Conservation (phyloP, 2,329 filamentous ascomycete species). For the Pseudocercospora pini-densiflorae region DNA sequence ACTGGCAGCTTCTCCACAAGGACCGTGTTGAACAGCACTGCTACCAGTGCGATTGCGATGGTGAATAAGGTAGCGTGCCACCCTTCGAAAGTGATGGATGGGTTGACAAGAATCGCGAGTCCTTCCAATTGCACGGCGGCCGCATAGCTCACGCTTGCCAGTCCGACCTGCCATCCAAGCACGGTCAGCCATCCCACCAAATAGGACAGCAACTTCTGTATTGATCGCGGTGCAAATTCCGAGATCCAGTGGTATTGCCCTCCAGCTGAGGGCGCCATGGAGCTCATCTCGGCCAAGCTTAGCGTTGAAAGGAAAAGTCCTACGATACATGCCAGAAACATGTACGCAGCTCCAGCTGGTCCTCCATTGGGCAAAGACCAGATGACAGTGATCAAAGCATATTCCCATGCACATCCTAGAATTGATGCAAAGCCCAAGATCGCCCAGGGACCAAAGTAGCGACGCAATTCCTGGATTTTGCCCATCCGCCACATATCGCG, state of each 20-base stretch:
- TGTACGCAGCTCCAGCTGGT: constrained; percentile 30
- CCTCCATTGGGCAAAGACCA: constrained; percentile 31
- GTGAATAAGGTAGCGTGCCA: constrained; percentile 52
- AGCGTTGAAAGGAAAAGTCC: constrained; percentile 21
- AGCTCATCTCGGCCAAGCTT: constrained; percentile 28
- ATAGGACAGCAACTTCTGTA: constrained; percentile 48
- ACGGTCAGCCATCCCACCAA: constrained; percentile 47
- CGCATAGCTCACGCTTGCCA: constrained; percentile 48
- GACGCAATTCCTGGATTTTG: constrained; percentile 24
- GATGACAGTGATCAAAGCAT: constrained; percentile 18
- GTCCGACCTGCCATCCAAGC: constrained; percentile 43
- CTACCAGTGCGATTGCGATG: constrained; percentile 28
- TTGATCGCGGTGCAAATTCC: constrained; percentile 45
- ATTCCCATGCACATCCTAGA: constrained; percentile 35
- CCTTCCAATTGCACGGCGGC: constrained; percentile 51
- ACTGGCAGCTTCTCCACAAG: constrained; percentile 29
- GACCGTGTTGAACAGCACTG: constrained; percentile 33
- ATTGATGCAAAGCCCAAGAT: constrained; percentile 32
- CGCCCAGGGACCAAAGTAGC: neutral
- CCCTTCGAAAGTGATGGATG: constrained; percentile 44
- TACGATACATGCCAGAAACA: constrained; percentile 23
- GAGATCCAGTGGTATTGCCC: constrained; percentile 41
- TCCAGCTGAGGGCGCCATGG: constrained; percentile 41
- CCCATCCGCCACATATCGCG: constrained; percentile 30
- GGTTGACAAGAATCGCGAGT: constrained; percentile 48